Base-by-base conservation (phyloP, 2,329 filamentous ascomycete genomes). In the Phaeosphaeria sp. region DNA sequence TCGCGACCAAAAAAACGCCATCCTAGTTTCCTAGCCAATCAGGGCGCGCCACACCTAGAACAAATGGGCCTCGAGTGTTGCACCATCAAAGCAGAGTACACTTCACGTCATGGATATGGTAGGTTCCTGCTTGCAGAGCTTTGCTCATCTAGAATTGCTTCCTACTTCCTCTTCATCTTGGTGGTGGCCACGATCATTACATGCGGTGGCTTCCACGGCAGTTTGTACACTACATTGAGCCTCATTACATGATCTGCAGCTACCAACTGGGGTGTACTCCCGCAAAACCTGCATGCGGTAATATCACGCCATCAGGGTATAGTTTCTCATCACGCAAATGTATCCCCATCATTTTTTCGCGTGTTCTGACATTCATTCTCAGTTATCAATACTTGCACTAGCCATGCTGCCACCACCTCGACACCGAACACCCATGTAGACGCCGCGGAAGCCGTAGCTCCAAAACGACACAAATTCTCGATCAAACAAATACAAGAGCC, bases 271-370 rank as follows among this genome's bases (percentile, higher is more conserved):
- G 41, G n/a, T n/a, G n/a, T 30, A 36, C 41, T 18, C 18, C 21
- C 20, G 21, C 23, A 53, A 6, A 27, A 18, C 18, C 36, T 44
- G 46, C 36, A 50, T 42, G 6, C 39, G 36, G 46, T 27, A 20
- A 27, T 43, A 56, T 65, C 60, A 63, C 60, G 53, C 62, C 67
- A 69, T 67, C 65, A 65, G 23, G 58, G 62, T 68, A 41, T 57
- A 25, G 43, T 20, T 23, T 17, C 21, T 9, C 33, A 27, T 49
- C 25, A 36, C 18, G 17, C 25, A 36, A 21, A 20, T 49, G 17
- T 9, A 21, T 20, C 6, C 20, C 13, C 30, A 15, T 27, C 25
- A n/a, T 23, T 46, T 42, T n/a, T 21, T 46, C 48, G 27, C 18
- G 27, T 15, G 20, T 53, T 51, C 43, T 52, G 36, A 41, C 25